phyloP scores from a whole-genome alignment of 257 asterid genomes.

The Salvia rosmarinus region DNA sequence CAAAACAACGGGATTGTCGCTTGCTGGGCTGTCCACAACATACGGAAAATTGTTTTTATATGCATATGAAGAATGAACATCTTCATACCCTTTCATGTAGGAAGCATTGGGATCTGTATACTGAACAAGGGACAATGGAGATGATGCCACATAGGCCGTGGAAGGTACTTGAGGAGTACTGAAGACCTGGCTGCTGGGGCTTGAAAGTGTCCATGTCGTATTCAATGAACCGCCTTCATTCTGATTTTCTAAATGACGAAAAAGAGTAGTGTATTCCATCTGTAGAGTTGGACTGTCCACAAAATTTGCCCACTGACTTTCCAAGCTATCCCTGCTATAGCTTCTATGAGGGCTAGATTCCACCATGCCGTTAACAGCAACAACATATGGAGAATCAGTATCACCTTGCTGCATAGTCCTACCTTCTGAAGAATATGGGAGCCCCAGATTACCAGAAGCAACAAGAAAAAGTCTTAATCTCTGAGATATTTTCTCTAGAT shows the following conservation, averaged over 20 bases:
- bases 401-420: conserved; percentile 51
- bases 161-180: conserved; percentile 42
- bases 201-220: conserved; percentile 36
- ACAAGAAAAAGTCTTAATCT: conserved; percentile 76
- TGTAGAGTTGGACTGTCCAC: conserved; percentile 49
- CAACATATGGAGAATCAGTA: conserved; percentile 63
- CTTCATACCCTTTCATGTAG: conserved; percentile 38
- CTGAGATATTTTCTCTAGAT: conserved; percentile 64
- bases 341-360: conserved; percentile 59
- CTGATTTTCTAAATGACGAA: conserved; percentile 46
- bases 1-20: conserved; percentile 40
- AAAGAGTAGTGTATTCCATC: conserved; percentile 49
- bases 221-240: conserved; percentile 39
- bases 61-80: conserved; percentile 36
- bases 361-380: conserved; percentile 68
- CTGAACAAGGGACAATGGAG: conserved; percentile 48
- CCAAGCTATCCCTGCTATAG: conserved; percentile 66
- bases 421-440: conserved; percentile 54
- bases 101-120: conserved; percentile 41
- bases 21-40: conserved; percentile 37
- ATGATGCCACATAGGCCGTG: conserved; percentile 41
- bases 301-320: conserved; percentile 45
- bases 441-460: conserved; percentile 57
- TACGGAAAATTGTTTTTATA: conserved; percentile 34
- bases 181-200: conserved; percentile 35